Base-by-base conservation (phyloP, 2,329 filamentous ascomycete species). In the Colletotrichum neosansevieriae region DNA sequence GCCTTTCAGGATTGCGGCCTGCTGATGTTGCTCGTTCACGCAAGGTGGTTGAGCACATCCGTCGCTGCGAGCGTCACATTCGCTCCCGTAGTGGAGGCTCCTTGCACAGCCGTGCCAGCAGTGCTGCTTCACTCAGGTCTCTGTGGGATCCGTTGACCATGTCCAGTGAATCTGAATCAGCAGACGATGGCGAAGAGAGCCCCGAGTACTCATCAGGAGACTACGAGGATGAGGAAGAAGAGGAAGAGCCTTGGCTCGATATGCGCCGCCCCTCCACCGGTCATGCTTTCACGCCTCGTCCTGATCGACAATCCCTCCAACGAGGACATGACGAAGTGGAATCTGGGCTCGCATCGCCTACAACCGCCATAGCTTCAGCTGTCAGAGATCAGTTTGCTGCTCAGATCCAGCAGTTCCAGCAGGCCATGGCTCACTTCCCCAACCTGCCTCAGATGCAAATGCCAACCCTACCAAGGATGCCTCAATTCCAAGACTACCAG, bases 401-500 rank as follows among this genome's bases (percentile, higher is more conserved):
- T 17, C 92, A 94, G 74, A 85, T 94, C 54, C 90, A 94, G 64
- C 90, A 94, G 67, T 85, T 94, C 74, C 93, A 94, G 75, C 90
- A 93, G 75, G 88, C 85, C 51, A 86, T 93, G 82, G 84, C 88
- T 77, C 86, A 89, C 51, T 78, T 90, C 36, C 84, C 80, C 42
- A 85, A 89, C 71, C 85, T 88, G 47, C 85, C 89, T 15, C 86
- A 88, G 70, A 82, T 88, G 73, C 86, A 88, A 70, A 82, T 88
- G 73, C 85, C 80, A 57, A 78, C 81, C 32, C 74, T 88, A 40
- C 83, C 80, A n/a, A 85, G 85, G 42, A 89, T 92, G 81, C 86
- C 88, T 1, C 81, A 86, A 70, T 80, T 93, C 63, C 89, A 91
- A 11, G 90, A 91, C 72, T 94, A 94, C 75, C 92, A 94, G 76